Evolutionary conservation across 169 alveolate genomes (phyloP).

Genomic region (Plasmodium chabaudi): DNA sequence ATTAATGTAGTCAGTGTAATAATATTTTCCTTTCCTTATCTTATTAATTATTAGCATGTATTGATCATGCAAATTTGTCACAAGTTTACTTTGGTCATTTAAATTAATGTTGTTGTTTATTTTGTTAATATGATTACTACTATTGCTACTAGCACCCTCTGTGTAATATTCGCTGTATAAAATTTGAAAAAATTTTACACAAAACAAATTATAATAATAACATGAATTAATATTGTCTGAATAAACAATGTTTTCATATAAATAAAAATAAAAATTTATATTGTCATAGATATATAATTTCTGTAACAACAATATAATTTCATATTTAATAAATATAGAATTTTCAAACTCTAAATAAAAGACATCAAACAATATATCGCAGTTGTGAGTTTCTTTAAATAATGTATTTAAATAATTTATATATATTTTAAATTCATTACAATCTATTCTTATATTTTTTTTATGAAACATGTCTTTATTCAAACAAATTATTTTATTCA

Average conservation of each 20-base stretch:
- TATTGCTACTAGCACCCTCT: not conserved
- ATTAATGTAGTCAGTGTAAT: constrained; percentile 22
- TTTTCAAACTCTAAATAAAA: constrained; percentile 15
- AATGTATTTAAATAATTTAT: constrained; percentile 33
- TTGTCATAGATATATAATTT: constrained; percentile 57
- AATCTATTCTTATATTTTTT: constrained; percentile 45
- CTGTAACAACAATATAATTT: constrained; percentile 45
- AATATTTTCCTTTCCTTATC: constrained; percentile 17
- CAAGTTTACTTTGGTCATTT: constrained; percentile 13
- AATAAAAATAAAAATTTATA: constrained; percentile 47
- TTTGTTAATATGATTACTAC: no score
- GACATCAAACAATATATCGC: constrained; percentile 19
- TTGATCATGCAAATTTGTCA: constrained; percentile 13
- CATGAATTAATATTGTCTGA: constrained; percentile 31
- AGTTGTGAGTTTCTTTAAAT: constrained; percentile 34
- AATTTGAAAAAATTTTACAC: constrained; percentile 49
- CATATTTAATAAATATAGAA: constrained; percentile 41
- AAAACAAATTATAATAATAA: constrained; percentile 41
- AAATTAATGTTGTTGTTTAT: not conserved
- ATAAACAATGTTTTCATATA: constrained; percentile 35
- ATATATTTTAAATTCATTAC: constrained; percentile 52
- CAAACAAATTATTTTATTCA: constrained; percentile 44
- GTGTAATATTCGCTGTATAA: constrained; percentile 17
- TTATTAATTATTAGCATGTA: constrained; percentile 15
- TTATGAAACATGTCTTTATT: constrained; percentile 63